A percentile compares a stretch with the other conserved stretches of the same genome.
phyloP scores from a whole-genome alignment of 495 filamentous ascomycete genomes.

The Apiosordaria backusii region DNA sequence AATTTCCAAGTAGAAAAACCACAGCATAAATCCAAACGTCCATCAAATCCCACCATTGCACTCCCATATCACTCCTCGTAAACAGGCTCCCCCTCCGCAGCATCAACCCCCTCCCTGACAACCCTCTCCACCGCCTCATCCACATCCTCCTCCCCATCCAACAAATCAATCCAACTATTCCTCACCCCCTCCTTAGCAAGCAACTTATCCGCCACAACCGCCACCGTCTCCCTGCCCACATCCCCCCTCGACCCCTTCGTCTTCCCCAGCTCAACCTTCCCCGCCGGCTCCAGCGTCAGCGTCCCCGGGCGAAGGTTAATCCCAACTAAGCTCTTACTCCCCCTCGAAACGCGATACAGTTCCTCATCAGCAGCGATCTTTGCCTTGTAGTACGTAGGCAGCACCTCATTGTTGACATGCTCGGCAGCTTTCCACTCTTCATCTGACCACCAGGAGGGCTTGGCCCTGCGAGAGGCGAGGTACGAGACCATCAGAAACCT shows the following conservation, averaged over 20 bases:
- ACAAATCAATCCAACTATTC: constrained; percentile 45
- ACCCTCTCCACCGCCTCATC: constrained; percentile 63
- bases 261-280: constrained; percentile 64
- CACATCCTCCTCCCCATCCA: constrained; percentile 54
- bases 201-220: constrained; percentile 61
- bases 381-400: constrained; percentile 66
- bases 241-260: constrained; percentile 48
- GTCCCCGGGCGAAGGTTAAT: constrained; percentile 67
- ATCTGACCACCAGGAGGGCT: constrained; percentile 66
- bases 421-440: constrained; percentile 51
- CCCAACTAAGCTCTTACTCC: constrained; percentile 48
- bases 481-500: constrained; percentile 77
- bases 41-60: background rate
- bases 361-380: constrained; percentile 74
- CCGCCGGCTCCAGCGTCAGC: constrained; percentile 58
- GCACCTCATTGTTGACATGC: constrained; percentile 49
- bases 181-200: constrained; percentile 53
- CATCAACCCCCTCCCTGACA: constrained; percentile 59
- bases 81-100: constrained; percentile 56
- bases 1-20: too few relatives aligned
- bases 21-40: background rate
- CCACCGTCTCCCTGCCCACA: constrained; percentile 66
- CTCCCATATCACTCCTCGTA: background rate
- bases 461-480: constrained; percentile 53
- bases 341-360: constrained; percentile 54